phyloP scores from a whole-genome alignment of 2,329 filamentous ascomycete species.

The Phialophora chinensis region DNA sequence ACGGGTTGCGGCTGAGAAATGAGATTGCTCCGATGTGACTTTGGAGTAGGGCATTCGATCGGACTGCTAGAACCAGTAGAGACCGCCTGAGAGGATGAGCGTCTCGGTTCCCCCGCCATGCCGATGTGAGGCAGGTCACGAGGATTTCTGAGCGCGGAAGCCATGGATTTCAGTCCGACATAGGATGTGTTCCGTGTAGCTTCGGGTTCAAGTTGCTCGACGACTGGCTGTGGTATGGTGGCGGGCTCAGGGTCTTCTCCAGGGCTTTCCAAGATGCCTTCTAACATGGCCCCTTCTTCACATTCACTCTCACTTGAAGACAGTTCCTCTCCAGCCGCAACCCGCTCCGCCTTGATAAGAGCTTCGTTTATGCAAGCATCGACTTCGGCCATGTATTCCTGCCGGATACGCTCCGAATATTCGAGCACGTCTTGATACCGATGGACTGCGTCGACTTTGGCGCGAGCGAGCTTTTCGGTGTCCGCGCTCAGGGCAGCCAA shows the following conservation, averaged over 20 bases:
- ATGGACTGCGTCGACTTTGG: constrained; percentile 91
- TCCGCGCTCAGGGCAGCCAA: constrained; percentile 86
- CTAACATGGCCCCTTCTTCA: constrained; percentile 35
- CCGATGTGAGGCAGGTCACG: constrained; percentile 56
- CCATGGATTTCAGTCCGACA: constrained; percentile 54
- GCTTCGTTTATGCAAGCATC: constrained; percentile 96
- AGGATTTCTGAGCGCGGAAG: constrained; percentile 61
- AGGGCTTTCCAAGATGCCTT: constrained; percentile 29
- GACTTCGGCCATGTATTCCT: constrained; percentile 90
- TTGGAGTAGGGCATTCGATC: constrained; percentile 85
- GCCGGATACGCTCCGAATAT: constrained; percentile 91
- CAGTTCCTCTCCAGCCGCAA: constrained; percentile 80
- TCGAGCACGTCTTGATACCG: constrained; percentile 92
- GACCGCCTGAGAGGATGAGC: constrained; percentile 67
- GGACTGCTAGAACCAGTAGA: constrained; percentile 90
- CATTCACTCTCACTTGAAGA: constrained; percentile 58
- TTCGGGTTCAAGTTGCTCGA: constrained; percentile 25
- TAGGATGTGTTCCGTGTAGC: constrained; percentile 29
- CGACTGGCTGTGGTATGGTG: constrained; percentile 9
- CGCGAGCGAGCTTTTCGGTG: constrained; percentile 80
- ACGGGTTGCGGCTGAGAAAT: constrained; percentile 63
- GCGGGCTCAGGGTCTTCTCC: constrained; percentile 29
- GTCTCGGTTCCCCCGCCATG: constrained; percentile 52
- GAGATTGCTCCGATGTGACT: constrained; percentile 73
- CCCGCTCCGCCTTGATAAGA: constrained; percentile 83